Conservation (phyloP, 1,139 yeast genomes). For the Ashbya aceris region DNA sequence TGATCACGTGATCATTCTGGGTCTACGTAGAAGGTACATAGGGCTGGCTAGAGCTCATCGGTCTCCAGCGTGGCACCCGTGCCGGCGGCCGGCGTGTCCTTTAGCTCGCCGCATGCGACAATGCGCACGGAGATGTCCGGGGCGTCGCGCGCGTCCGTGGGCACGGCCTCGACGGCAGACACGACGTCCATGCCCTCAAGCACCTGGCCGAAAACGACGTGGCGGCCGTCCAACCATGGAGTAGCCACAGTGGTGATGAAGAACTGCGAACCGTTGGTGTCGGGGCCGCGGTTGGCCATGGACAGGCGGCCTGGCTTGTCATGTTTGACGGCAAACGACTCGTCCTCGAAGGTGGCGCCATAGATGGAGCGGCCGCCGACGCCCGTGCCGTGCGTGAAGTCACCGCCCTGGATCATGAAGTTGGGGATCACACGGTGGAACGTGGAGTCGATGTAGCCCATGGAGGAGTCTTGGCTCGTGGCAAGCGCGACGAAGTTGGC, state of each 20-base stretch:
- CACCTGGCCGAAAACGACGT: slow-evolving; percentile 79
- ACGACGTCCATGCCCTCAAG: slow-evolving; percentile 59
- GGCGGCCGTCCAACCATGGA: slow-evolving; percentile 56
- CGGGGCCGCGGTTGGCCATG: slow-evolving; percentile 76
- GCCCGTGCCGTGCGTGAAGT: slow-evolving; percentile 59
- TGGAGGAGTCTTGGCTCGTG: slow-evolving; percentile 37
- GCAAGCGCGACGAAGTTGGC: slow-evolving; percentile 61
- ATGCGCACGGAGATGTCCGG: slow-evolving; percentile 47
- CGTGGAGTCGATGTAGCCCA: slow-evolving; percentile 48
- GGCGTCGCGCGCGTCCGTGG: slow-evolving; percentile 41
- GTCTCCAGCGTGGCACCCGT: too few relatives aligned
- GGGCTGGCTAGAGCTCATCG: too few relatives aligned
- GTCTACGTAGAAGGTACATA: too few relatives aligned
- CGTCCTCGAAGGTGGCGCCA: slow-evolving; percentile 62
- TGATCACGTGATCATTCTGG: too few relatives aligned
- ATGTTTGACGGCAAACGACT: slow-evolving; percentile 57
- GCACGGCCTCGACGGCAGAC: slow-evolving; percentile 42
- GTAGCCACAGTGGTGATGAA: slow-evolving; percentile 60
- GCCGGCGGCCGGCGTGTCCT: slow-evolving; percentile 10
- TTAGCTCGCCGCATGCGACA: slow-evolving; percentile 30
- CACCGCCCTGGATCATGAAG: slow-evolving; percentile 82
- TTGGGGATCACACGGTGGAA: slow-evolving; percentile 72
- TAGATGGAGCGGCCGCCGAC: slow-evolving; percentile 70
- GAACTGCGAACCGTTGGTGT: slow-evolving; percentile 76
- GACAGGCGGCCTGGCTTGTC: slow-evolving; percentile 60